Base-by-base conservation (phyloP, 805 yeast genomes). In the Lipomyces orientalis region DNA sequence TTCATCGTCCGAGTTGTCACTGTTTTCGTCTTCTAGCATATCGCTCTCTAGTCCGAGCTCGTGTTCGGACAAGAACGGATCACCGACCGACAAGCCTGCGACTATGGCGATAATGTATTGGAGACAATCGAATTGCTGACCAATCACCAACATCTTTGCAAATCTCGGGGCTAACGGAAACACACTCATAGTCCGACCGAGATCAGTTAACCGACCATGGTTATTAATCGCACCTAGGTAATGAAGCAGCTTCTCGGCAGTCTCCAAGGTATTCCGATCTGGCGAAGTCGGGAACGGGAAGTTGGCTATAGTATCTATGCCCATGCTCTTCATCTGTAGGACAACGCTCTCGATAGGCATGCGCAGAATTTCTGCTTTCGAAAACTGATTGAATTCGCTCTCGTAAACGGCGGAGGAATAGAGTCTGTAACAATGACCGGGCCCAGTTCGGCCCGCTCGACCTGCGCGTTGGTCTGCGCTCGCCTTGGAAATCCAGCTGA, bases 311-410 rank as follows among this genome's bases (percentile, higher is more conserved):
- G 90, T 90, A 76, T 91, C 95, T 68, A 95, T 93, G 1, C 97
- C 98, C 97, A 95, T 95, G 71, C 94, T 87, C 79, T 95, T 95
- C 99, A 95, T 95, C 59, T 90, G 90, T 73, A 95, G 80, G 0
- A 95, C 97, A n/a, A 95, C 90, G 77, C 97, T 93, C 76, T 95
- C 99, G 46, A 93, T 92, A 0, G 99, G 98, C 96, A 92, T 93
- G 71, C 98, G 83, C 66, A 91, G 80, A 58, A 95, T 93, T 77
- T 95, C 99, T 0, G 99, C 98, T 64, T 82, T 83, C 10, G 95
- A 84, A 75, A 95, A 95, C 75, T 89, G 92, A 2, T 83, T 83
- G 76, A 95, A 95, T 71, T 89, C 95, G 69, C 88, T 86, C 76
- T 95, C 98, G 77, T 83, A 95, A 7, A 96, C 90, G 1, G 99